These are phyloP conservation scores for Clonostachys rosea DNA, from an alignment of 2,329 filamentous ascomycete genomes.

Conservation along the genomic window DNA sequence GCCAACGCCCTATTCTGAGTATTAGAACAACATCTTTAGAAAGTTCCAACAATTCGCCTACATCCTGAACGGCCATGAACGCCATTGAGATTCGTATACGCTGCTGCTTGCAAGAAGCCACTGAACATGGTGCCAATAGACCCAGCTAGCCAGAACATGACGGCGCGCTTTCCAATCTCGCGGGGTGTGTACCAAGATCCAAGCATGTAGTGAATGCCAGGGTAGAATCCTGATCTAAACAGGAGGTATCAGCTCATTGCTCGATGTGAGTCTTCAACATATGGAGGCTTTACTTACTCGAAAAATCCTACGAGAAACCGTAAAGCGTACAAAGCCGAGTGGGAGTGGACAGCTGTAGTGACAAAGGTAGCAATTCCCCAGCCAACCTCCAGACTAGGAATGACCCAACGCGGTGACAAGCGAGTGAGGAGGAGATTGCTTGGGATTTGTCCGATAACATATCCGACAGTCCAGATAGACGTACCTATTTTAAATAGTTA, in stretches of 20 bases:
- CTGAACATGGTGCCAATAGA: slow-evolving; percentile 47
- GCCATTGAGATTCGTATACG: slow-evolving; percentile 31
- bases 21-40: too few species aligned
- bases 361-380: slow-evolving; percentile 55
- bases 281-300: slow-evolving; percentile 19
- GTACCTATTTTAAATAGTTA: slow-evolving; percentile 17
- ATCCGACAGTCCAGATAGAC: slow-evolving; percentile 34
- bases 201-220: slow-evolving; percentile 41
- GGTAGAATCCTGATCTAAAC: slow-evolving; percentile 20
- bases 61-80: slow-evolving; percentile 40
- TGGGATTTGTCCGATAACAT: slow-evolving; percentile 44
- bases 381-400: slow-evolving; percentile 43
- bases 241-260: slow-evolving; percentile 19
- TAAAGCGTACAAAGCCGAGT: slow-evolving; percentile 44
- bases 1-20: slow-evolving; percentile 45
- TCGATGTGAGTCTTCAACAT: too few species aligned
- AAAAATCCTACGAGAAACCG: slow-evolving; percentile 51
- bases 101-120: slow-evolving; percentile 40
- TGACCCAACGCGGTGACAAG: slow-evolving; percentile 34
- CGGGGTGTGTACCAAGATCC: slow-evolving; percentile 48
- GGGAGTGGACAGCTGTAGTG: slow-evolving; percentile 43
- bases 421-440: slow-evolving; percentile 45
- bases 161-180: slow-evolving; percentile 40
- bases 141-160: slow-evolving; percentile 43
- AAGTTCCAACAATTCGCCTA: too few species aligned